phyloP scores from a whole-genome alignment of 2,329 filamentous ascomycete species.

The Cytospora schulzeri region DNA sequence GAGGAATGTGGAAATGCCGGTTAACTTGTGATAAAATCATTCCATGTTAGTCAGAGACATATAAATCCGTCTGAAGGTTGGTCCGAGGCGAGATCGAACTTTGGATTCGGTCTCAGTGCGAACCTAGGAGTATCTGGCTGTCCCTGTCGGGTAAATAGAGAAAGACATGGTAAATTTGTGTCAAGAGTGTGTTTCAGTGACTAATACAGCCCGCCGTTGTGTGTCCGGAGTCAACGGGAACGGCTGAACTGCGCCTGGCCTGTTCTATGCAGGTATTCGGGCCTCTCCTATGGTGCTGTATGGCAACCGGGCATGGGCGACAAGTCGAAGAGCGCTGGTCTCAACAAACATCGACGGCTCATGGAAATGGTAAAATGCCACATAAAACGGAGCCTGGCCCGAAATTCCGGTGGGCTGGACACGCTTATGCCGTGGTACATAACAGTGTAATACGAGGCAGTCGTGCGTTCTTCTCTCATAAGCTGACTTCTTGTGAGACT shows the following conservation, averaged over 20 bases:
- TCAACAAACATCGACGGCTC: background rate
- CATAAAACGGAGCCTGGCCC: background rate
- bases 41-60: no score
- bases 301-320: no score
- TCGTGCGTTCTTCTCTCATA: background rate
- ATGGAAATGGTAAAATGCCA: no score
- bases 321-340: background rate
- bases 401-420: background rate
- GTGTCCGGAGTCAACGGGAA: background rate
- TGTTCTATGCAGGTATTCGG: background rate
- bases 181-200: background rate
- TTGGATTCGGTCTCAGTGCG: no score
- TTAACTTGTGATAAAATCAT: no score
- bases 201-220: no score
- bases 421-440: background rate
- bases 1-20: no score
- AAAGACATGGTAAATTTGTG: background rate
- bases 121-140: no score
- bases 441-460: background rate
- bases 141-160: background rate
- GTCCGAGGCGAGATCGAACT: no score
- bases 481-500: background rate
- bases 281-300: background rate
- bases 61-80: no score
- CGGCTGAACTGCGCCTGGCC: background rate